Evolutionary conservation across 108 stramenopile species (phyloP).

Genomic region (Skeletonema marinoi): DNA sequence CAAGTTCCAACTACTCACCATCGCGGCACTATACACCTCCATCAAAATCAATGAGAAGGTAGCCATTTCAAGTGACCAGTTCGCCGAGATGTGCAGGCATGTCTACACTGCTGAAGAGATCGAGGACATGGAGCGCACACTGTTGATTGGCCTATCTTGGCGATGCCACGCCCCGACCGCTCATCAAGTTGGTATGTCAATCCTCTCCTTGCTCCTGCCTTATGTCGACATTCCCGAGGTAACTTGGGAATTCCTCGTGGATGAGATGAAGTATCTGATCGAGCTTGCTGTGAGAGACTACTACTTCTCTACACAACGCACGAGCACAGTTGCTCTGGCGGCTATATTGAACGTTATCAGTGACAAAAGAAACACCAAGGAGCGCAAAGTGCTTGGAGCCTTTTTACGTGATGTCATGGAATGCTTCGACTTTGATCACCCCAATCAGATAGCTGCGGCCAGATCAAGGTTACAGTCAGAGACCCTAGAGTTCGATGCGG

Average conservation of each 20-base stretch:
- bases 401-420: neutral
- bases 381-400: neutral
- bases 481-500: neutral
- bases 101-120: conserved; percentile 49
- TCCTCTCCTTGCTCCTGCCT: conserved; percentile 15
- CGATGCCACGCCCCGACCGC: conserved; percentile 36
- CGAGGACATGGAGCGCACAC: conserved; percentile 52
- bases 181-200: conserved; percentile 20
- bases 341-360: conserved; percentile 38
- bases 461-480: neutral
- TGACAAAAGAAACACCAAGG: neutral
- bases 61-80: conserved; percentile 48
- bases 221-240: neutral
- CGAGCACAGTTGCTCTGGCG: conserved; percentile 36
- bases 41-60: conserved; percentile 58
- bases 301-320: conserved; percentile 13
- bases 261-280: conserved; percentile 30
- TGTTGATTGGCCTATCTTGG: conserved; percentile 46
- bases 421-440: neutral
- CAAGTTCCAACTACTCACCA: conserved; percentile 54
- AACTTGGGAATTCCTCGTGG: conserved; percentile 13
- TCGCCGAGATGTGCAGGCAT: conserved; percentile 58
- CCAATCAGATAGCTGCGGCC: neutral
- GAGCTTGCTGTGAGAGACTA: conserved; percentile 39
- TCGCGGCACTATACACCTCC: conserved; percentile 56